Evolutionary conservation across 1,284 basidiomycete genomes (phyloP), one percentile per base, ranked within the genome.

Genomic region (Sparassis latifolia): DNA sequence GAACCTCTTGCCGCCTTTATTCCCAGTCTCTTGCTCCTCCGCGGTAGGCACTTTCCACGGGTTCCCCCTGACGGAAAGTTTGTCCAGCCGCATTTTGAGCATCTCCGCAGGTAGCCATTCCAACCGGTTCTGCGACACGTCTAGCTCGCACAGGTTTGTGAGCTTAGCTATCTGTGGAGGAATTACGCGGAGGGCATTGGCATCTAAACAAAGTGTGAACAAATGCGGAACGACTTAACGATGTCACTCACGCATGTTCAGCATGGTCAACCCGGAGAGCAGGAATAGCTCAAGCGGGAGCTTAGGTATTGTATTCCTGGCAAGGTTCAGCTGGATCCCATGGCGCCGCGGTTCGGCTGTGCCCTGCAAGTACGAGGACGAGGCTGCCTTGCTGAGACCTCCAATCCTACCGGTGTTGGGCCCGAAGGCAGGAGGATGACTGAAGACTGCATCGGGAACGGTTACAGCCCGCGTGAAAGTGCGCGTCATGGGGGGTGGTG

Each of bases 61-160:
- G 54, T 89, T 89, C 0, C 78, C 78, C 35, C 75, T 64, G 2
- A 86, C 58, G 12, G 62, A 55, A 5, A 87, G 67, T 4, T 61
- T 66, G 7, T 67, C 59, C 1, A 85, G 70, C 7, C 62, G 69
- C 76, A 89, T 76, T 32, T 66, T 56, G 10, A 74, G 62, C 62
- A 90, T 76, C 60, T 89, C 85, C 3, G 81, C 74, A 9, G 87
- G 87, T 0, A 89, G 67, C 61, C 77, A 84, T 47, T 61, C 59
- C 1, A 90, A 66, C 33, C 67, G 66, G 63, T 90, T 89, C 50
- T 73, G 72, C 0, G 80, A 72, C 2, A 90, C 59, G 53, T 86
- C 85, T 9, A 89, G 71, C 42, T 80, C 76, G 38, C 71, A 69
- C 2, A 90, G 72, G 44, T 77, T 76, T 2, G 60, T 67, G 5